phyloP scores from a whole-genome alignment of 2,329 filamentous ascomycete species.

The Mariannaea sp. region DNA sequence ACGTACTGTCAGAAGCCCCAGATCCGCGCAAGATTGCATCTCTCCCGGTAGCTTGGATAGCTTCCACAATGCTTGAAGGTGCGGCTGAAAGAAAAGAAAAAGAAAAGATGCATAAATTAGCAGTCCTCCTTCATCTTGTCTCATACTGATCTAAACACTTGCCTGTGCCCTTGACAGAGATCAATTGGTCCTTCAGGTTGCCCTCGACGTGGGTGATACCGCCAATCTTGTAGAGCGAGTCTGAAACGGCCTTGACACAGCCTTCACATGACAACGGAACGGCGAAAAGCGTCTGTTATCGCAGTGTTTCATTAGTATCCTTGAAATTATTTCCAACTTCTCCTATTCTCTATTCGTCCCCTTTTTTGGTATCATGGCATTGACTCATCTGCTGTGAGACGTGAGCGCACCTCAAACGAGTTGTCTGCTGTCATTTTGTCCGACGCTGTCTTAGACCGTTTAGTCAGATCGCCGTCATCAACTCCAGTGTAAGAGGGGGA shows the following conservation, averaged over 20 bases:
- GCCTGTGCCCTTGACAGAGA: conserved; percentile 85
- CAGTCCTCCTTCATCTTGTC: conserved; percentile 1
- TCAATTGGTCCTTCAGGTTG: conserved; percentile 79
- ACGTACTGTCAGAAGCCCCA: conserved; percentile 81
- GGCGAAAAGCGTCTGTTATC: conserved; percentile 82
- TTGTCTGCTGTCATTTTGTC: conserved; percentile 51
- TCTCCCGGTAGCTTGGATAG: conserved; percentile 86
- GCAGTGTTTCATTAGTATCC: conserved; percentile 44
- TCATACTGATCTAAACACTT: conserved; percentile 35
- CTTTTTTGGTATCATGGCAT: conserved; percentile 30
- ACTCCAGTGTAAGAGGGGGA: conserved; percentile 36
- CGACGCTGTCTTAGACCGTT: conserved; percentile 20
- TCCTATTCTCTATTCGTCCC: conserved; percentile 31
- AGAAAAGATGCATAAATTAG: conserved; percentile 12
- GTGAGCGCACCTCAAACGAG: conserved; percentile 51
- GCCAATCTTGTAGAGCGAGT: conserved; percentile 73
- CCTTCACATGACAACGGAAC: conserved; percentile 90
- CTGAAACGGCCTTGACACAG: conserved; percentile 86
- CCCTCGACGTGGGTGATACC: conserved; percentile 84
- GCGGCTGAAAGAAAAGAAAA: conserved; percentile 65
- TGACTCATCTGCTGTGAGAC: conserved; percentile 29
- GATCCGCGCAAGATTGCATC: conserved; percentile 94
- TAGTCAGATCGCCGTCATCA: conserved; percentile 29
- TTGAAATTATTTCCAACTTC: conserved; percentile 18
- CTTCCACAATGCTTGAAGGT: conserved; percentile 85